These are phyloP conservation scores for Arabidopsis hybrid DNA, from an alignment of 441 rosid genomes.

Conservation along the genomic window DNA sequence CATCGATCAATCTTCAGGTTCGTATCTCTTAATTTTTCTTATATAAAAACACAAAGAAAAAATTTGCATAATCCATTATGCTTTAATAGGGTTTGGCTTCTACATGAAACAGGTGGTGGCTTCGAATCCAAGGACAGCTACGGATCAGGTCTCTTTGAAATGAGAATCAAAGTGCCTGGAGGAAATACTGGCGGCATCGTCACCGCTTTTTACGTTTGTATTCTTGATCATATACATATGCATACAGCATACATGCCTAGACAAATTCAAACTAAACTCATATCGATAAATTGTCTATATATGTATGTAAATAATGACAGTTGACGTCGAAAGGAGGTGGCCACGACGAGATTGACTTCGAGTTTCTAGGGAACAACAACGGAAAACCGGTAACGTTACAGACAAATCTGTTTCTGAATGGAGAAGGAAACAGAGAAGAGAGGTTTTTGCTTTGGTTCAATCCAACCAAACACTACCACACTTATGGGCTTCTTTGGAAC, in stretches of 20 bases:
- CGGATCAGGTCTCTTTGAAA: constrained; percentile 67
- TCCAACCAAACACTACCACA: constrained; percentile 67
- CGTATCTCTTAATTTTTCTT: not conserved
- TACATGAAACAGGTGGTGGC: constrained; percentile 56
- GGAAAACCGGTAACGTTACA: constrained; percentile 67
- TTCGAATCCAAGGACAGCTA: constrained; percentile 60
- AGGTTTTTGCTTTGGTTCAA: constrained; percentile 76
- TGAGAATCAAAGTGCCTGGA: constrained; percentile 62
- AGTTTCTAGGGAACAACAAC: constrained; percentile 74
- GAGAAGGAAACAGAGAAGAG: constrained; percentile 70
- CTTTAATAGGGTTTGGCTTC: not conserved
- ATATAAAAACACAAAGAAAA: not conserved
- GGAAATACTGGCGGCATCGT: constrained; percentile 74
- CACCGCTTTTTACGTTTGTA: constrained; percentile 64
- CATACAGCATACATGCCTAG: not conserved
- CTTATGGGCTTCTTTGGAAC: constrained; percentile 75
- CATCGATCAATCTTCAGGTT: constrained; percentile 70
- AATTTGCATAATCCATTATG: not conserved
- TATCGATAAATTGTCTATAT: not conserved
- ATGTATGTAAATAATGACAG: constrained; percentile 21
- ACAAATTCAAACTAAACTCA: not conserved
- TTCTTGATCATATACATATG: not conserved
- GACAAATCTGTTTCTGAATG: constrained; percentile 73
- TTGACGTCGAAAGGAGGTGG: constrained; percentile 53
- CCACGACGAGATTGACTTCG: constrained; percentile 83